phyloP scores from a whole-genome alignment of 2,329 filamentous ascomycete species.

The Pseudonectria buxi region DNA sequence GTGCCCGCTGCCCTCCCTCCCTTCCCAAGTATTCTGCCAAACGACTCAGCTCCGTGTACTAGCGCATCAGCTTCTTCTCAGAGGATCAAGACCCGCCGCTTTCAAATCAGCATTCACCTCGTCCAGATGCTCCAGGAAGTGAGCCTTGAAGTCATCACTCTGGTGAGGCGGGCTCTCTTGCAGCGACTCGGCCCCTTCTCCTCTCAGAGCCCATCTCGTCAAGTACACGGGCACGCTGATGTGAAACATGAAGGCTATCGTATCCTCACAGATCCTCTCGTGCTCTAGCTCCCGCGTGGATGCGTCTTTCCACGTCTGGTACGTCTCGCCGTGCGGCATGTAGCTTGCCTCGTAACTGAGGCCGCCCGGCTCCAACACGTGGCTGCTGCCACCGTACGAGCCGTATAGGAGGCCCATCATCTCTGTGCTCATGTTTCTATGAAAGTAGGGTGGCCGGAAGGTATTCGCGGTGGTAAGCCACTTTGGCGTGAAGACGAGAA shows the following conservation, averaged over 20 bases:
- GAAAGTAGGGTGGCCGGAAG: neutral
- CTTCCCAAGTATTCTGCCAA: too few relatives aligned
- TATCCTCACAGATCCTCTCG: conserved; percentile 48
- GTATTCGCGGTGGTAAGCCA: neutral
- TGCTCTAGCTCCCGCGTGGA: conserved; percentile 45
- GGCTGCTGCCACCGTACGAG: conserved; percentile 21
- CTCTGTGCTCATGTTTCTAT: conserved; percentile 5
- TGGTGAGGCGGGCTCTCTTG: conserved; percentile 12
- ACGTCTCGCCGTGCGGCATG: conserved; percentile 30
- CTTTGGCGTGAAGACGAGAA: neutral
- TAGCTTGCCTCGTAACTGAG: conserved; percentile 27
- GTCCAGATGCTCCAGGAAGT: conserved; percentile 21
- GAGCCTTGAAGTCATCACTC: conserved; percentile 20
- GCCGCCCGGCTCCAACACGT: conserved; percentile 22
- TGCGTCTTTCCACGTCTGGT: conserved; percentile 40
- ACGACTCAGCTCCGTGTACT: too few relatives aligned
- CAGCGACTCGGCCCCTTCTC: conserved; percentile 12
- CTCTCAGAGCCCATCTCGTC: conserved; percentile 56
- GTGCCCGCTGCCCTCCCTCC: too few relatives aligned
- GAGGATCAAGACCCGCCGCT: conserved; percentile 8
- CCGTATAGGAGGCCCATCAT: neutral
- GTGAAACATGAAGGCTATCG: conserved; percentile 62
- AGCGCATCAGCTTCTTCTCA: neutral
- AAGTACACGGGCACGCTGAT: conserved; percentile 61
- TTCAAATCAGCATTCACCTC: conserved; percentile 18